Conservation (phyloP, 495 filamentous ascomycete genomes). For the Penicillium roqueforti region DNA sequence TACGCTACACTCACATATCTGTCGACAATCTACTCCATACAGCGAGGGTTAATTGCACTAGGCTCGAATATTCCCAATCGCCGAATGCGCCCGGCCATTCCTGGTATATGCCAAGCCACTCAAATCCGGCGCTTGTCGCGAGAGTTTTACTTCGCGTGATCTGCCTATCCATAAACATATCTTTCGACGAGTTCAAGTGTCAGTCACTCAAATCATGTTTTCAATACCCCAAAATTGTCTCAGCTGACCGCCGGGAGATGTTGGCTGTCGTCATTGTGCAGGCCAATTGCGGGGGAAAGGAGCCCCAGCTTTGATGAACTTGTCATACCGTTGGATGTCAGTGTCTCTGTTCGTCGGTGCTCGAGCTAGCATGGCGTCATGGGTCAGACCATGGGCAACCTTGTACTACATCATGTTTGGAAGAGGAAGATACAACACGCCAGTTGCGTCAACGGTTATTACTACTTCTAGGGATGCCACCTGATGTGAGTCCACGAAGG, state of each 20-base stretch:
- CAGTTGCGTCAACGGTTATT: not conserved
- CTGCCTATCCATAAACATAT: not conserved
- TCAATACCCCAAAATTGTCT: not conserved
- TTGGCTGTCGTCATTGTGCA: conserved; percentile 12
- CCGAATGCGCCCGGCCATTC: conserved; percentile 7
- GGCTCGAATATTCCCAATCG: not conserved
- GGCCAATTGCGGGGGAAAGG: conserved; percentile 3
- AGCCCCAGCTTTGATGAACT: not conserved
- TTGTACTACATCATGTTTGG: not conserved
- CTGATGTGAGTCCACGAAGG: not conserved
- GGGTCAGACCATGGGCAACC: not conserved
- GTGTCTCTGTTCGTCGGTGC: not conserved
- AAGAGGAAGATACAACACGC: not conserved
- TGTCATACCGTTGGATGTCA: not conserved
- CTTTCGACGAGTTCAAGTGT: not conserved
- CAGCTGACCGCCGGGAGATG: not conserved
- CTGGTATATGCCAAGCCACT: conserved; percentile 5
- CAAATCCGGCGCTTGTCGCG: conserved; percentile 1
- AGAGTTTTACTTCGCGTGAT: not conserved
- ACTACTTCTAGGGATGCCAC: not conserved
- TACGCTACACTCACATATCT: not conserved
- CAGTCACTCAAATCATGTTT: not conserved
- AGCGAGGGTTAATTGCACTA: not conserved
- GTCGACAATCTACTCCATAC: not conserved
- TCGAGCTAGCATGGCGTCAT: not conserved